Conservation (phyloP, 2,329 filamentous ascomycete species). For the Pseudogymnoascus sp. region DNA sequence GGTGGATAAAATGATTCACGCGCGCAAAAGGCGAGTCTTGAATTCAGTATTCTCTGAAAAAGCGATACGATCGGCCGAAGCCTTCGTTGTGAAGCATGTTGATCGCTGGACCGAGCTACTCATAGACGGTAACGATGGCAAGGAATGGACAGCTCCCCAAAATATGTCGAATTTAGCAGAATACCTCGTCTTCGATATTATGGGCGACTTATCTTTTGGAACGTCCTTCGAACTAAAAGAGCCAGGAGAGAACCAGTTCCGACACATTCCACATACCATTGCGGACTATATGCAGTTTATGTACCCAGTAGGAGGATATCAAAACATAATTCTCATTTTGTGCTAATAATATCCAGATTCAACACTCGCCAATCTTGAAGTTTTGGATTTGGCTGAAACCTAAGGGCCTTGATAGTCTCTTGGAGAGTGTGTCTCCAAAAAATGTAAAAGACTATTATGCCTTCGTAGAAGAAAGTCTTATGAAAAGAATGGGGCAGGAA, state of each 20-base stretch:
- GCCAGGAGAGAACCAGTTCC: conserved; percentile 11
- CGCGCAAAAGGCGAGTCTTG: conserved; percentile 12
- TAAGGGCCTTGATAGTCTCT: not conserved
- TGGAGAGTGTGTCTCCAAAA: not conserved
- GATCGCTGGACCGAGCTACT: conserved; percentile 16
- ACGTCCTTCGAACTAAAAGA: conserved; percentile 13
- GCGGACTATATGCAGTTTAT: conserved; percentile 1
- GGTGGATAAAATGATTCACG: conserved; percentile 11
- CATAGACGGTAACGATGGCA: conserved; percentile 7
- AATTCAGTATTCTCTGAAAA: conserved; percentile 14
- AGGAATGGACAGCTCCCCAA: conserved; percentile 14
- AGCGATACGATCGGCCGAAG: conserved; percentile 12
- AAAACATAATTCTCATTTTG: too few relatives aligned
- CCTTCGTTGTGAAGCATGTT: conserved; percentile 14
- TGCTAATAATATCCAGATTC: not conserved
- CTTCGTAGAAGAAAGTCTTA: not conserved
- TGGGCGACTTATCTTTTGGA: conserved; percentile 15
- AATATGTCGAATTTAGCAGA: conserved; percentile 11
- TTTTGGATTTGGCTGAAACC: conserved; percentile 12
- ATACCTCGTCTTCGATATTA: conserved; percentile 14
- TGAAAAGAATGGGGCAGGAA: not conserved
- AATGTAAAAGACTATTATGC: not conserved
- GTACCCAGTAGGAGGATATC: conserved; percentile 4
- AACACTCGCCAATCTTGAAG: conserved; percentile 7
- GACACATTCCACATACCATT: conserved; percentile 11